Evolutionary conservation across 2,329 filamentous ascomycete species (phyloP).

Genomic region (Paracoccidioides brasiliensis): DNA sequence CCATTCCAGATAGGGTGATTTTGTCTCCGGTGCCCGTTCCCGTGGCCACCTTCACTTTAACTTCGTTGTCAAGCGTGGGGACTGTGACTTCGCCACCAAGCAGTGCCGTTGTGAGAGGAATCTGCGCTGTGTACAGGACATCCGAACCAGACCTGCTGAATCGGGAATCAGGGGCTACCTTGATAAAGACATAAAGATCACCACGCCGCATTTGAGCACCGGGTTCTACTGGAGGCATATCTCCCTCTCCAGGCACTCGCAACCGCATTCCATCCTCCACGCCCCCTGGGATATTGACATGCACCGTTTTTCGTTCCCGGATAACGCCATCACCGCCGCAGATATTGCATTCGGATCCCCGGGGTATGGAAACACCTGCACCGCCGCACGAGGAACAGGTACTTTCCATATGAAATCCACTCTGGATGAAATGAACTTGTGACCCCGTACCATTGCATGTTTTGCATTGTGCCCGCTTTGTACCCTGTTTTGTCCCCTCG

Average conservation of each 20-base stretch:
- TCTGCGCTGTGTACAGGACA: conserved; percentile 79
- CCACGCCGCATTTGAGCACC: conserved; percentile 57
- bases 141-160: conserved; percentile 82
- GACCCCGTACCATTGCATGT: conserved; percentile 77
- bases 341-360: conserved; percentile 64
- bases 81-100: conserved; percentile 82
- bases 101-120: conserved; percentile 84
- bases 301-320: conserved; percentile 69
- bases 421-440: conserved; percentile 75
- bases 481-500: conserved; percentile 70
- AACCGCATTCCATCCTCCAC: conserved; percentile 95
- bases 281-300: conserved; percentile 83
- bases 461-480: conserved; percentile 59
- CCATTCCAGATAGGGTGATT: conserved; percentile 78
- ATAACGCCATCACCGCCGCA: conserved; percentile 77
- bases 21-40: conserved; percentile 88
- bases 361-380: conserved; percentile 60
- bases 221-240: conserved; percentile 58
- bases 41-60: conserved; percentile 80
- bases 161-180: conserved; percentile 76
- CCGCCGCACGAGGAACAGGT: conserved; percentile 75
- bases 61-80: conserved; percentile 79
- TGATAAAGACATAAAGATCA: conserved; percentile 82
- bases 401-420: conserved; percentile 90
- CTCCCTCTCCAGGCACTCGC: conserved; percentile 71